Evolutionary conservation across 2,329 filamentous ascomycete species (phyloP), one percentile per base, ranked within the genome.

Genomic region (Tolypocladium inflatum): DNA sequence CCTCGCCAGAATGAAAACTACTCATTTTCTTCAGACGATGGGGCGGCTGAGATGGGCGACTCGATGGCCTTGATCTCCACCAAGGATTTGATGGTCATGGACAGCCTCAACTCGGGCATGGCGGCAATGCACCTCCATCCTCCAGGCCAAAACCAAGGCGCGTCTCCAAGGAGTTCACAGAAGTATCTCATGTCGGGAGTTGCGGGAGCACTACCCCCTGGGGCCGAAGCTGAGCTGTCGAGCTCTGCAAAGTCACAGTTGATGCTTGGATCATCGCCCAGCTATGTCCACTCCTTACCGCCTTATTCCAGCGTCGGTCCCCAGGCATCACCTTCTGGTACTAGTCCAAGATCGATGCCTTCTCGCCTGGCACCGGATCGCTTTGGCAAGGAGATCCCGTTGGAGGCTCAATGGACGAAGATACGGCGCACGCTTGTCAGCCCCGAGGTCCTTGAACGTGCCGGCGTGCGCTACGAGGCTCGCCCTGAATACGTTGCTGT

Each of bases 401-500:
- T 77, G 2, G 79, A 84, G 33, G 83, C 82, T 2, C 76, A 77
- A 55, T 86, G 83, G 83, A 86, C 83, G 4, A 79, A 76, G 58
- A 82, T 86, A 39, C 76, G 73, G 57, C 77, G 83, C 15, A 73
- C 71, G 1, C 73, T 84, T 0, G 76, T 86, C 10, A 84, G 81
- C n/a, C 78, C 79, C 6, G 81, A 84, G 61, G 80, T 84, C 0
- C 72, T 86, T 3, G 74, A 78, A 43, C 72, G 76, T 48, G 81
- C 81, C 4, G 77, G 80, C 15, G 75, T 83, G 26, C 78, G 83
- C 11, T 86, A 84, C 63, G 83, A 86, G 67, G 83, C 83, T 11
- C 76, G 81, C 1, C 82, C 82, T 0, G 77, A 80, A 1, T 86
- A 82, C 59, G 82, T 86, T 3, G 84, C 83, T 15, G 70, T 87